Base-by-base conservation (phyloP, 2,329 filamentous ascomycete species). In the Ceratocystis variospora region DNA sequence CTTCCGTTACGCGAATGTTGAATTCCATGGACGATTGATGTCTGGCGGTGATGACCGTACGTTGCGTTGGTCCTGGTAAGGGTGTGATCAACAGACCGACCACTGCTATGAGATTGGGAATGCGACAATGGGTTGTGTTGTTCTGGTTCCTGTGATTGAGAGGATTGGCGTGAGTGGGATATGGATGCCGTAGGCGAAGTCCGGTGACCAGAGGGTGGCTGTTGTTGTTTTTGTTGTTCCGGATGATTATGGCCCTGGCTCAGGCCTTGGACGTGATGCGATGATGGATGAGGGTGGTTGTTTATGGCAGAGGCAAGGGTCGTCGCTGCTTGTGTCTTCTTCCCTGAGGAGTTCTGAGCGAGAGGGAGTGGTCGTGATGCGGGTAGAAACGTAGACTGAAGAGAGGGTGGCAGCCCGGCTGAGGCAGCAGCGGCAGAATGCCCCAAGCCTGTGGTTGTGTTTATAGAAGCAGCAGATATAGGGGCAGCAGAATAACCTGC, bases 21-120 rank as follows among this genome's bases (percentile, higher is more conserved):
- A 71, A 96, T 87, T 72, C 94, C 93, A 84, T 97, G 90, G 67
- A 97, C 92, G 71, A 97, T 96, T 62, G 93, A 97, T 0, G 93
- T 96, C 78, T 99, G 91, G 66, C 94, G 87, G 77, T 97, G 91
- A 75, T 99, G 92, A 68, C 89, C 90, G 79, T 97, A 86, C 28
- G 79, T 72, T 44, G 77, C 75, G 72, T 85, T 86, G 77, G 50
- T 72, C 75, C 33, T 75, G 73, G 68, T 80, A 78, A 66, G 77
- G 75, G 44, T 76, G 71, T 45, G 77, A 72, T 45, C 74, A 72
- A 70, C 79, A 78, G 55, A 79, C 70, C 66, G 77, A 75, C 46
- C 74, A 76, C 7, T 75, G 19, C 72, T 71, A 33, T 76, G 69
- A 28, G 68, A 72, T 48, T 59, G 65, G 70, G 69, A 45, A 69